A percentile compares a stretch with the other conserved stretches of the same genome.
phyloP scores from a whole-genome alignment of 352 stramenopile genomes.

The Globisporangium nodosum region DNA sequence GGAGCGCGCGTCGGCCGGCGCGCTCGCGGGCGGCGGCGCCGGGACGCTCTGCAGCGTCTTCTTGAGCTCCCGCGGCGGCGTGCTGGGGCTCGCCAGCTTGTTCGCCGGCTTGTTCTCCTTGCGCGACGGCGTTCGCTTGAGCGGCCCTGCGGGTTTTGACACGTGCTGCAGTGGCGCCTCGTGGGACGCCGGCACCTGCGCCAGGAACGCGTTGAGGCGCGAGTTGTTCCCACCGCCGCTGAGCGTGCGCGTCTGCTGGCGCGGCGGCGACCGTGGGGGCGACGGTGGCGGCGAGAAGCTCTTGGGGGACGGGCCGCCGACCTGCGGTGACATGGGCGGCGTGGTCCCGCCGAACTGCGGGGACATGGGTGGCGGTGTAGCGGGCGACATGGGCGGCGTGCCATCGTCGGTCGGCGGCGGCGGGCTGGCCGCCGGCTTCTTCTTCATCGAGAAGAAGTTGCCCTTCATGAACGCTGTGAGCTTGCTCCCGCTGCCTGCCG shows the following conservation, averaged over 20 bases:
- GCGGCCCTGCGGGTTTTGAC: constrained; percentile 47
- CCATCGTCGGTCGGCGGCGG: constrained; percentile 32
- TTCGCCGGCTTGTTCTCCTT: constrained; percentile 29
- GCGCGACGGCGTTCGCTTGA: constrained; percentile 35
- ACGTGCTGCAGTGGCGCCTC: constrained; percentile 54
- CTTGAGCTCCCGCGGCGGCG: constrained; percentile 18
- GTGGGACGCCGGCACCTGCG: constrained; percentile 55
- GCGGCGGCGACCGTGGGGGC: constrained; percentile 13
- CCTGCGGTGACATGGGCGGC: constrained; percentile 13
- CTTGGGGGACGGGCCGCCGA: constrained; percentile 2
- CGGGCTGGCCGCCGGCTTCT: constrained; percentile 27
- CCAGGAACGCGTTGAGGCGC: constrained; percentile 73
- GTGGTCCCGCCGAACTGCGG: constrained; percentile 28
- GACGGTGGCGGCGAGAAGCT: constrained; percentile 13
- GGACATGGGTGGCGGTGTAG: constrained; percentile 50
- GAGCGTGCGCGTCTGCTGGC: constrained; percentile 31
- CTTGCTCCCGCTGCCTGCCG: constrained; percentile 52
- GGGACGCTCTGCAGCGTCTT: constrained; percentile 14
- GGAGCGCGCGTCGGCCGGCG: constrained; percentile 37
- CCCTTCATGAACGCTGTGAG: constrained; percentile 79
- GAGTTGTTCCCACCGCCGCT: constrained; percentile 48
- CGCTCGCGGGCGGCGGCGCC: constrained; percentile 8
- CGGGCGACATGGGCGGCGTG: constrained; percentile 44
- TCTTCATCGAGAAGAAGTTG: constrained; percentile 70
- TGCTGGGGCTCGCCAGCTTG: constrained; percentile 17